Evolutionary conservation across 2,329 filamentous ascomycete genomes (phyloP), one percentile per base, ranked within the genome.

Genomic region (Aspergillus sp.): DNA sequence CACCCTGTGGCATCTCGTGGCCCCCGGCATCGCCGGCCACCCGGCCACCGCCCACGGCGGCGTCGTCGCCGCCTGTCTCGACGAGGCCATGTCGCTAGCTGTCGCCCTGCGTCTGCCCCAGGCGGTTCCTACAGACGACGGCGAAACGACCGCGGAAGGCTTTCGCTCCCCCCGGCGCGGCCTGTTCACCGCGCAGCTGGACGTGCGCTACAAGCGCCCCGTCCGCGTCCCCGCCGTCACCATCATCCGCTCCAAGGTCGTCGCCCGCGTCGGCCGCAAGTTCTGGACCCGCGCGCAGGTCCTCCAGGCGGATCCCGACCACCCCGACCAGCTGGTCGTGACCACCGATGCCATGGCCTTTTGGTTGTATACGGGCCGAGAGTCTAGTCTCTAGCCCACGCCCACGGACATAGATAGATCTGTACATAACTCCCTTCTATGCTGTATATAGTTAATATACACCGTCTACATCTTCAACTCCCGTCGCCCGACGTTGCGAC

Each of bases 401-500:
- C 31, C 31, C 2, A 11, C 17, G 7, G 13, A 38, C 44, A n/a
- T 38, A 13, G n/a, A 42, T 47, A 47, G 19, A 52, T 44, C 38
- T 29, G 17, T 10, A 47, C 25, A 54, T 23, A 47, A 38, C 19
- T 47, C 45, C 47, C 42, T 19, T 42, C n/a, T 42, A 42, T 20
- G 11, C 40, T 42, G 11, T 42, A 17, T 42, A 42, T 58, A 17
- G 34, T 6, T 38, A 17, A 38, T 6, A 38, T 38, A 7, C 34
- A 17, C 7, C 34, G 13, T 32, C 55, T 55, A 61, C 54, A 64
- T 58, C 49, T 61, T 65, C 47, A 57, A 53, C 59, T 63, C 76
- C 44, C 75, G 73, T 56, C 78, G 75, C 42, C 75, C 74, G 34
- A 81, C 71, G 70, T 91, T 91, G 60, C 87, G 81, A 61, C 79